Percentiles rank a stretch among this genome's conserved stretches.
Conservation (phyloP, 768 basidiomycete genomes). For the Suillus ampliporus region DNA sequence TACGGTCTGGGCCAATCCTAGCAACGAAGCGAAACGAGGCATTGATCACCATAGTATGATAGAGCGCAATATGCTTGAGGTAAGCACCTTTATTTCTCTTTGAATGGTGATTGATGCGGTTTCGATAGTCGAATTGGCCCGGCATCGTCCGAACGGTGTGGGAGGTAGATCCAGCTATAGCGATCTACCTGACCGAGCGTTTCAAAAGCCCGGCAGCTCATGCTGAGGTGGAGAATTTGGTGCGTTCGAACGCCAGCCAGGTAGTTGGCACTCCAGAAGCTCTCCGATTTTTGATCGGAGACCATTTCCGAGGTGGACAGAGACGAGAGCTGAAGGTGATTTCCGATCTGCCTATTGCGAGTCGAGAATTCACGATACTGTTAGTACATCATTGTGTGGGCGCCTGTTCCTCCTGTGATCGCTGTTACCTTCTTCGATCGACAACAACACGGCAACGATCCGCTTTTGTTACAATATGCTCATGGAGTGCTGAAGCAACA, state of each 20-base stretch:
- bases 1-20: constrained; percentile 89
- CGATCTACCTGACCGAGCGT: constrained; percentile 84
- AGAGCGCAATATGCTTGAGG: constrained; percentile 68
- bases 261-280: constrained; percentile 84
- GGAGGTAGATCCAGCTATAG: constrained; percentile 83
- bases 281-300: constrained; percentile 78
- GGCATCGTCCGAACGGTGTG: constrained; percentile 75
- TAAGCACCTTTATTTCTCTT: constrained; percentile 35
- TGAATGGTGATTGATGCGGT: not conserved
- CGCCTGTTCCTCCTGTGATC: constrained; percentile 81
- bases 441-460: constrained; percentile 80
- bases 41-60: constrained; percentile 59
- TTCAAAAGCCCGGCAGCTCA: constrained; percentile 74
- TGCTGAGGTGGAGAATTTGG: constrained; percentile 75
- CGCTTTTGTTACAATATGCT: constrained; percentile 91
- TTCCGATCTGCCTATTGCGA: not conserved
- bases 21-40: constrained; percentile 75
- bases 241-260: constrained; percentile 72
- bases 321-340: constrained; percentile 77
- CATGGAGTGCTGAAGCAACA: constrained; percentile 95
- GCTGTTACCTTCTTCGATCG: constrained; percentile 89
- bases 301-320: constrained; percentile 60
- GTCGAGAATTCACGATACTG: constrained; percentile 10
- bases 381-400: constrained; percentile 89
- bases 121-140: constrained; percentile 64